phyloP scores from a whole-genome alignment of 164 flowering plant genomes.

The Vitis amurensis region DNA sequence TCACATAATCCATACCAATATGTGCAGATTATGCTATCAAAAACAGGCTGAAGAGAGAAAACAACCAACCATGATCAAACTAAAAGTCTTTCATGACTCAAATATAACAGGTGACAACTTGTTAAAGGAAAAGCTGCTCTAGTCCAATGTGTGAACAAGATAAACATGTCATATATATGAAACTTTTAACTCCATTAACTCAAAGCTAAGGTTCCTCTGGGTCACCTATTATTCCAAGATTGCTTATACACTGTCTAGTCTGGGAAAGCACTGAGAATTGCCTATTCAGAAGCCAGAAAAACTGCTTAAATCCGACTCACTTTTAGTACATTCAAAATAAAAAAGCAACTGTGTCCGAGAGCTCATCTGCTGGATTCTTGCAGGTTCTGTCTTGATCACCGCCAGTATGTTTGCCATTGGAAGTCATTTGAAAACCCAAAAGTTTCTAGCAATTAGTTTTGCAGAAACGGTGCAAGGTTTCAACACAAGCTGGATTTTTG shows the following conservation, averaged over 20 bases:
- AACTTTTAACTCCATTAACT: conserved; percentile 5
- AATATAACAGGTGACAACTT: too few species aligned
- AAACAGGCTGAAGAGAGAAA: too few species aligned
- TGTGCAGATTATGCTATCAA: too few species aligned
- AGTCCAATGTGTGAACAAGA: background rate
- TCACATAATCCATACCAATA: too few species aligned
- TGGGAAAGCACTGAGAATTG: conserved; percentile 2
- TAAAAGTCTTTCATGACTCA: too few species aligned
- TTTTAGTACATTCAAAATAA: conserved; percentile 7
- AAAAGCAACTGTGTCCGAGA: conserved; percentile 5
- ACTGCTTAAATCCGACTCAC: conserved; percentile 11
- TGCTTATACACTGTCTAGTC: conserved; percentile 16
- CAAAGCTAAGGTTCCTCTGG: conserved; percentile 9
- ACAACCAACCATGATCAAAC: too few species aligned
- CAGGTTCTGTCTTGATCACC: conserved; percentile 5
- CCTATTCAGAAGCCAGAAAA: conserved; percentile 21
- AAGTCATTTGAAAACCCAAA: background rate
- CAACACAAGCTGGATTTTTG: background rate
- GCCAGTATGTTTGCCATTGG: conserved; percentile 4
- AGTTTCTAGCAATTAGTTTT: conserved; percentile 3
- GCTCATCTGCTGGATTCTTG: conserved; percentile 7
- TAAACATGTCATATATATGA: conserved; percentile 1
- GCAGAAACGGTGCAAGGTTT: conserved; percentile 3
- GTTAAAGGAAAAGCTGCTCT: background rate
- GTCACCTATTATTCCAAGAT: conserved; percentile 18